Base-by-base conservation (phyloP, 1,139 yeast species). In the Wickerhamomyces sp. region DNA sequence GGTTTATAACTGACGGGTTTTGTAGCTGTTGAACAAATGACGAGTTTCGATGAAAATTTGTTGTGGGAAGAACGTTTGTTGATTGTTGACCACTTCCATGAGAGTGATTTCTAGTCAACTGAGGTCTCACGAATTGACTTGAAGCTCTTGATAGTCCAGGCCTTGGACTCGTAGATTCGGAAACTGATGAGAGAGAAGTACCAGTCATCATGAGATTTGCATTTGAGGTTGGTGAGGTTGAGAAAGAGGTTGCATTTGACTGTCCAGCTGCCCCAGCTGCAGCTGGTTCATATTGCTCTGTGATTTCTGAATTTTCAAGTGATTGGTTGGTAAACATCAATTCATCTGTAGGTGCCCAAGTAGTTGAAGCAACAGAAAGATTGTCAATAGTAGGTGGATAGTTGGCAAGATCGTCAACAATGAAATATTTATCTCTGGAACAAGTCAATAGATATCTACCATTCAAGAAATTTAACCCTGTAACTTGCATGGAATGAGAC, bases 291-390 rank as follows among this genome's bases (percentile, higher is more conserved):
- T 18, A 15, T 3, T 45, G 36, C 23, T 50, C 46, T 15, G 71
- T 77, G 54, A 71, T 76, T 34, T 76, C 81, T 29, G 61, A 44
- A 45, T 68, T 71, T 27, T 72, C 72, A n/a, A 38, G 6, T 10
- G 49, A 37, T 59, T 83, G 89, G 39, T 70, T 70, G 7, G 81
- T 73, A 54, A 81, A 76, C 4, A 77, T 58, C 37, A 85, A 58
- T 43, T 76, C 76, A 38, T 77, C 74, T 31, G 66, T 59, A 3
- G 68, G 76, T 48, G 84, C 62, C 82, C 95, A 87, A 1, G 81
- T 70, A 35, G 78, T 59, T 0, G 87, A 71, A 1, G 73, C 71
- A 4, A 75, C 64, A 7, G 79, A 71, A 42, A 87, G 60, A 41
- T 76, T 75, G 41, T 81, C 81, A 8, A 79, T 64, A 1, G 83